phyloP scores from a whole-genome alignment of 2,329 filamentous ascomycete species.

The Metarhizium guizhouense region DNA sequence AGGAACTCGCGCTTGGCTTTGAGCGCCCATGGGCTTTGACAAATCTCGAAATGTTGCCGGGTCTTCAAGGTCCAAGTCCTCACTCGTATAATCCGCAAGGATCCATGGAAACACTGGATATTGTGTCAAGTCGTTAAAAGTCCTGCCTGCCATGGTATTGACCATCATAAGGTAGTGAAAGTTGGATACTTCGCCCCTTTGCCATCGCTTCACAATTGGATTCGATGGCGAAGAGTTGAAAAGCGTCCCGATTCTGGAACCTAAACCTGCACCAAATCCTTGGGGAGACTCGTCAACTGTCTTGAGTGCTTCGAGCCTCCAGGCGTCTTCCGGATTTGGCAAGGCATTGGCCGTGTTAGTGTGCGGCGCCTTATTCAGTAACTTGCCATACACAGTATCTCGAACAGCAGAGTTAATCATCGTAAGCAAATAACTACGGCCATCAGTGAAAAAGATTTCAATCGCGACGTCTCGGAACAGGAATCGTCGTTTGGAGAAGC shows the following conservation, averaged over 20 bases:
- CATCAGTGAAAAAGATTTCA: constrained; percentile 97
- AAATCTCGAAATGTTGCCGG: constrained; percentile 83
- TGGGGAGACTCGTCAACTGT: constrained; percentile 51
- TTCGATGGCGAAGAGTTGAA: constrained; percentile 79
- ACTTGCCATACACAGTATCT: constrained; percentile 71
- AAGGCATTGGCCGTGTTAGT: constrained; percentile 60
- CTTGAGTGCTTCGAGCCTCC: constrained; percentile 81
- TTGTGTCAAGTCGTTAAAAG: constrained; percentile 96
- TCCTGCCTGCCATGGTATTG: constrained; percentile 93
- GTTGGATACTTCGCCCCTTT: constrained; percentile 91
- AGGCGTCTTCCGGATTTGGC: constrained; percentile 76
- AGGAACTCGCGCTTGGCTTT: constrained; percentile 64
- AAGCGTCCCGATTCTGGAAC: constrained; percentile 83
- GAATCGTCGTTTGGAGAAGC: constrained; percentile 91
- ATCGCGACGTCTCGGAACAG: constrained; percentile 91
- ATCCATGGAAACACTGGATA: constrained; percentile 99
- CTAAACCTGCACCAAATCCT: constrained; percentile 67
- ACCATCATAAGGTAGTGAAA: constrained; percentile 98
- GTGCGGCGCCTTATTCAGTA: constrained; percentile 72
- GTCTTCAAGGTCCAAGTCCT: constrained; percentile 79
- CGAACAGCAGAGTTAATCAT: constrained; percentile 64
- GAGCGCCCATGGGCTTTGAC: constrained; percentile 93
- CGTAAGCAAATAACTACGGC: constrained; percentile 87
- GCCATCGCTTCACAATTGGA: constrained; percentile 81
- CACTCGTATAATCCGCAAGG: constrained; percentile 87